Evolutionary conservation across 1,139 yeast species (phyloP), one percentile per base, ranked within the genome.

Genomic region (Debaryomyces subglobosus): DNA sequence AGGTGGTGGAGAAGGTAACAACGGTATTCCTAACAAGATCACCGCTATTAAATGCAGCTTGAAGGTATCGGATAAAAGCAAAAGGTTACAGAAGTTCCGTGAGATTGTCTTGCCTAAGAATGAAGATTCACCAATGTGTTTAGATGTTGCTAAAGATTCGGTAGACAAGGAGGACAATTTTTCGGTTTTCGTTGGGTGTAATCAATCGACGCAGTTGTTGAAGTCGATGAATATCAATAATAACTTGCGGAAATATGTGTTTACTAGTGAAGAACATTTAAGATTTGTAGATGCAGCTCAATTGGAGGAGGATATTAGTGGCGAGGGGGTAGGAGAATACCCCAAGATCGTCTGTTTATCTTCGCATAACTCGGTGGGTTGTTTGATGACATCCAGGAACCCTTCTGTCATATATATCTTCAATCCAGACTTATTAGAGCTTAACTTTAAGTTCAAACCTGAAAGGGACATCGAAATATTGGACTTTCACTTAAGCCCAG

Each of bases 1-100:
- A 38, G 99, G 98, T 40, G 97, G 97, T 34, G 98, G 97, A 35
- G 96, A 89, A 65, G 96, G 96, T 13, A 85, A 81, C 60, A 77
- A 89, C 61, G 97, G 97, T 39, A 83, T 91, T 48, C 89, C 94
- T 41, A 92, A 92, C 67, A 90, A 88, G 64, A 74, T 92, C 57
- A 84, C 91, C n/a, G 90, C 87, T 15, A 68, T 86, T 42, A 72
- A 80, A 49, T 72, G 87, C 48, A 79, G 80, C 57, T 83, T 84
- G 63, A 70, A 85, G 51, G 72, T 75, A 34, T 64, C 70, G 41
- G 80, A 76, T 53, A 79, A 81, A 54, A 61, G 56, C 24, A 78
- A 83, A 51, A 75, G 80, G 38, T 64, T 86, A 48, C 86, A 82
- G 59, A 71, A 82, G 55, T 83, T 78, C 58, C 71, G 90, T 52